Evolutionary conservation across 108 stramenopile species (phyloP).

Genomic region (Conticribra guillardii): DNA sequence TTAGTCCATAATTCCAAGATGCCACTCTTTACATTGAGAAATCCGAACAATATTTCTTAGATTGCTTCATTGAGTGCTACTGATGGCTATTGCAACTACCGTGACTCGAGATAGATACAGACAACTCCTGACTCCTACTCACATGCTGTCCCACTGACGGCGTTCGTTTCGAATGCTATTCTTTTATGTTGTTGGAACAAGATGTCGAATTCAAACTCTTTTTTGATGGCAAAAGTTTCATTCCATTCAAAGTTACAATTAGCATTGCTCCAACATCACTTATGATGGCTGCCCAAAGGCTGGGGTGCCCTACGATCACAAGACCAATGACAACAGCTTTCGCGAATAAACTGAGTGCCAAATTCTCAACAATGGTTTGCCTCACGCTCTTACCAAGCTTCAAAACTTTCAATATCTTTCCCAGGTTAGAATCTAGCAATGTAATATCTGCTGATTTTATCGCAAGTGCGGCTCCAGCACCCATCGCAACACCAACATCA

Average conservation of each 20-base stretch:
- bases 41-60: too few species aligned
- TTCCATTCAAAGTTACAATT: conserved; percentile 79
- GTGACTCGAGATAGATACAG: too few species aligned
- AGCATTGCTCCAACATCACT: conserved; percentile 86
- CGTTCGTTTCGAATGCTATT: too few species aligned
- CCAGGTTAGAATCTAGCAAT: conserved; percentile 75
- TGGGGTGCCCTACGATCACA: conserved; percentile 58
- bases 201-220: too few species aligned
- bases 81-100: too few species aligned
- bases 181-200: too few species aligned
- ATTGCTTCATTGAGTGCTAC: too few species aligned
- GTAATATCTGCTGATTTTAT: conserved; percentile 89
- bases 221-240: conserved; percentile 71
- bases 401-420: conserved; percentile 63
- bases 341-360: conserved; percentile 65
- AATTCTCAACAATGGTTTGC: conserved; percentile 72
- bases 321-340: conserved; percentile 72
- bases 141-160: too few species aligned
- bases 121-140: too few species aligned
- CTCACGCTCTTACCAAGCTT: conserved; percentile 67
- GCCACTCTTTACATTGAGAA: too few species aligned
- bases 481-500: conserved; percentile 97
- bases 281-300: conserved; percentile 71
- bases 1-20: too few species aligned
- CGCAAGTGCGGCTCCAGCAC: conserved; percentile 93